Base-by-base conservation (phyloP, 805 yeast genomes). In the Lachancea mirantina region DNA sequence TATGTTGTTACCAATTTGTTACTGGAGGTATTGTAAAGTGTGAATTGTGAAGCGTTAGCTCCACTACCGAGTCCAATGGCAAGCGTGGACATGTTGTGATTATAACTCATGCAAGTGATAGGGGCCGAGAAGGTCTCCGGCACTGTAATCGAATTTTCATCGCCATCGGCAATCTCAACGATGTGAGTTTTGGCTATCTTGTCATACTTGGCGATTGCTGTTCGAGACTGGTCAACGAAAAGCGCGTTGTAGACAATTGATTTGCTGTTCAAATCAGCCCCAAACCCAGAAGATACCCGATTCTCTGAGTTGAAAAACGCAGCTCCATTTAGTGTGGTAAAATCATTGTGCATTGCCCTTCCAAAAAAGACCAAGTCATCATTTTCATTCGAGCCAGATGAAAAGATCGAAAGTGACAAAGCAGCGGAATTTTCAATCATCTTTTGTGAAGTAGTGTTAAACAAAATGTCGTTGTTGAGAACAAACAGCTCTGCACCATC, bases 121-220 rank as follows among this genome's bases (percentile, higher is more conserved):
- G 32, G 13, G n/a, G 40, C 45, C 0, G 46, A 31, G 34, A 52
- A 52, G 5, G 46, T 44, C 38, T 23, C 24, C n/a, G 36, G 29
- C 21, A 34, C 8, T 11, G 25, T 27, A 4, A 9, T 14, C 5
- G 31, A 13, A 4, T 36, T 31, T 3, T 34, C 7, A 9, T 28
- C 19, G 5, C 15, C 14, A 15, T 34, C 33, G 4, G 25, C 15
- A n/a, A 11, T 26, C 35, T 27, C 39, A 22, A 32, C 36, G 19
- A 30, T 43, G 40, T 14, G 35, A 14, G 15, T 30, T 14, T 18
- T 20, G 23, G 16, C 5, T 35, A 33, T 22, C 11, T 42, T 42
- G 9, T 65, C 64, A 3, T 59, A 53, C 14, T 89, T 92, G 6
- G 83, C 87, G 30, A 81, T 55, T 0, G 72, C 69, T 24, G 76